Evolutionary conservation across 495 filamentous ascomycete genomes (phyloP).

Genomic region (Podospora sp.): DNA sequence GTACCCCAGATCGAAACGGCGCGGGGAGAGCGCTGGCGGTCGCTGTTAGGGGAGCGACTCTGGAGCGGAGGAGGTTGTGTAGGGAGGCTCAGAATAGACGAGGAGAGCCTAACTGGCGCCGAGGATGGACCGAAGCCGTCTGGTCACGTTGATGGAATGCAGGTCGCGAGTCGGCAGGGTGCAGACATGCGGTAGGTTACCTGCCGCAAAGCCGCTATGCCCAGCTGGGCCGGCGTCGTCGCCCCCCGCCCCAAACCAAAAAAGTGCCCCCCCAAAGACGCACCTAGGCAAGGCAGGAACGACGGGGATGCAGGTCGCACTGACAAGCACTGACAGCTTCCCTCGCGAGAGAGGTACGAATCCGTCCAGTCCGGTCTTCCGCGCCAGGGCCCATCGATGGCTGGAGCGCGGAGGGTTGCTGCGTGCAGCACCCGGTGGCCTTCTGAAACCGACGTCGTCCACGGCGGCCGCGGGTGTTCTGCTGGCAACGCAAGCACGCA

Average conservation of each 20-base stretch:
- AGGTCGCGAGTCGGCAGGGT: background rate
- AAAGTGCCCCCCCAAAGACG: background rate
- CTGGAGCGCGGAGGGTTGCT: background rate
- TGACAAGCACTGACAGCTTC: background rate
- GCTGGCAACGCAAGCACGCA: background rate
- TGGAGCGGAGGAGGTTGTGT: background rate
- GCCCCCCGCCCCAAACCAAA: background rate
- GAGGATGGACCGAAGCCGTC: conserved; percentile 6
- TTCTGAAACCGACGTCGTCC: background rate
- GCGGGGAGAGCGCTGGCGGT: background rate
- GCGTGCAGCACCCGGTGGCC: background rate
- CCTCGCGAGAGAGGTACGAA: background rate
- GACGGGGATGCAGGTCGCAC: background rate
- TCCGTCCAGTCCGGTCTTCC: background rate
- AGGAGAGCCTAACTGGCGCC: conserved; percentile 1
- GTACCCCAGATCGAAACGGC: background rate
- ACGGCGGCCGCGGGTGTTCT: background rate
- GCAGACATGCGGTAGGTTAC: background rate
- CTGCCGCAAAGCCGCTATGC: background rate
- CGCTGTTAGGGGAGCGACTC: background rate
- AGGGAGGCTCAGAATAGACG: background rate
- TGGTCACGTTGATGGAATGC: background rate
- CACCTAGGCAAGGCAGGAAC: background rate
- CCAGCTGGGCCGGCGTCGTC: background rate
- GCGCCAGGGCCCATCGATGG: background rate